phyloP scores from a whole-genome alignment of 768 basidiomycete genomes.

The Suillus clintonianus region DNA sequence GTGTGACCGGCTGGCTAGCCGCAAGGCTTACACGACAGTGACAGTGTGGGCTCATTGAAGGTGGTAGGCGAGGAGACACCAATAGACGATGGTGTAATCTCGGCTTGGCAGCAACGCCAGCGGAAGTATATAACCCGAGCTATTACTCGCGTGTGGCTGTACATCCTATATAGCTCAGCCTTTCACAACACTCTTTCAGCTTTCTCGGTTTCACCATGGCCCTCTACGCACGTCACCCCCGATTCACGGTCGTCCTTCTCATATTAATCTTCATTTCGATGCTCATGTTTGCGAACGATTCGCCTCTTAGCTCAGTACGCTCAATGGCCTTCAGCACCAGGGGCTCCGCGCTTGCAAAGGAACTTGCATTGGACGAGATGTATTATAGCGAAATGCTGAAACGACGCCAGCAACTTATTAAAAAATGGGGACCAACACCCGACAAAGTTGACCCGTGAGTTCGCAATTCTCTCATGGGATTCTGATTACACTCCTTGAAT shows the following conservation, averaged over 20 bases:
- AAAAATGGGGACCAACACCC: conserved; percentile 56
- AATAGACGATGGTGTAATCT: neutral
- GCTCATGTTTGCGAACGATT: conserved; percentile 25
- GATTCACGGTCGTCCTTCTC: conserved; percentile 30
- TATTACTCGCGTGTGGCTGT: neutral
- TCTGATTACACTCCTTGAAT: neutral
- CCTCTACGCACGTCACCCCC: conserved; percentile 30
- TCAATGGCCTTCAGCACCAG: conserved; percentile 6
- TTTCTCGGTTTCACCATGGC: conserved; percentile 15
- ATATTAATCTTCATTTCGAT: conserved; percentile 26
- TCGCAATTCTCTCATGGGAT: neutral
- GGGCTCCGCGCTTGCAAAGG: conserved; percentile 8
- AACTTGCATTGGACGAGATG: conserved; percentile 20
- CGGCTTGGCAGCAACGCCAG: neutral
- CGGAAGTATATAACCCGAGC: too few relatives aligned
- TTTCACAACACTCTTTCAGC: conserved; percentile 10
- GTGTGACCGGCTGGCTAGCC: neutral
- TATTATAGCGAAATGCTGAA: conserved; percentile 44
- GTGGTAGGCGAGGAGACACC: neutral
- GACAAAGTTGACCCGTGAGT: conserved; percentile 42
- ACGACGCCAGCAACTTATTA: conserved; percentile 47
- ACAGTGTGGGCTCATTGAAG: neutral
- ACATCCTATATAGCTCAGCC: neutral
- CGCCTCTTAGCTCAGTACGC: neutral
- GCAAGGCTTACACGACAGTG: neutral